Base-by-base conservation (phyloP, 768 basidiomycete genomes). In the Tephrocybe sp. region DNA sequence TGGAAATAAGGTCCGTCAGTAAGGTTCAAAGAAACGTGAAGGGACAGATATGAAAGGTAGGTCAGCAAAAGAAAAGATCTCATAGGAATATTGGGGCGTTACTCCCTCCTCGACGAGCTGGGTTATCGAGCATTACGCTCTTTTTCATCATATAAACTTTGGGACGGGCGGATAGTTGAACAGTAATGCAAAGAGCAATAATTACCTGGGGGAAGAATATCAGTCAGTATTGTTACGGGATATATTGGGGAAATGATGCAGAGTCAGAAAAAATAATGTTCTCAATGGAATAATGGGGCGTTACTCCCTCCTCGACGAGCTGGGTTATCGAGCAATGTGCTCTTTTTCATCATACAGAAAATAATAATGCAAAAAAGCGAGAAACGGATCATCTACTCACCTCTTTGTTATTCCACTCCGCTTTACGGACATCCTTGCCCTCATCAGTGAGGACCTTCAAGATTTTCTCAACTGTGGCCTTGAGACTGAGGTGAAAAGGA, bases 351-450 rank as follows among this genome's bases (percentile, higher is more conserved):
- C 76, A 66, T 40, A 39, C 24, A 51, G 30, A 13, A 25, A 53
- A 30, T 19, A 23, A 38, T 49, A 34, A 27, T 24, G 44, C n/a
- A 41, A 54, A 16, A 3, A 45, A 41, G 5, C 39, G 13, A 10
- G 19, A 33, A 13, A n/a, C 16, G 19, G 42, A 37, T 10, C 12
- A 47, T 30, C 3, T 13, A 66, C 83, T 64, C 57, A 87, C 95
- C 90, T 99, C 97, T 82, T 97, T 98, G 69, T 91, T 93, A 34
- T 71, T 84, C 97, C 97, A 99, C 11, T 91, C 89, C 13, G 74
- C 84, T 69, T 99, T 98, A 49, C 97, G 85, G 44, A 93, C 83
- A 66, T 97, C 97, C 71, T 86, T 93, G 63, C 75, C 76, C 46
- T 95, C 91, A 30, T 83, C 85, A 1, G 79, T 84, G 42, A 99